These are phyloP conservation scores for Fusarium phyllophilum DNA, from an alignment of 2,329 filamentous ascomycete genomes.

Conservation along the genomic window DNA sequence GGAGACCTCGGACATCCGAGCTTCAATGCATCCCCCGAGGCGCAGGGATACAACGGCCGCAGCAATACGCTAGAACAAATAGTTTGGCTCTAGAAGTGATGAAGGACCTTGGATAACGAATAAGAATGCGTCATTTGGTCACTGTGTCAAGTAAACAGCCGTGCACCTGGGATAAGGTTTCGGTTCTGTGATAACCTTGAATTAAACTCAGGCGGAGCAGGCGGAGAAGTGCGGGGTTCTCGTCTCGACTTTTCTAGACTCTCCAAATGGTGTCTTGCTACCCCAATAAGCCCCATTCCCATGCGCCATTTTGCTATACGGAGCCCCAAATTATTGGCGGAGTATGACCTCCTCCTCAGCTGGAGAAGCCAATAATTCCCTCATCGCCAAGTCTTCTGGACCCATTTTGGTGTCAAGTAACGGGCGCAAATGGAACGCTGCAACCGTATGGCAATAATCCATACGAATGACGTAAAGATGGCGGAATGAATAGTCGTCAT, in stretches of 20 bases:
- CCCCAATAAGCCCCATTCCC: not conserved
- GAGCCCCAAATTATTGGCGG: not conserved
- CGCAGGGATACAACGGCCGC: not conserved
- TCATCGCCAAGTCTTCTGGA: not conserved
- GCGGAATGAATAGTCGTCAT: not conserved
- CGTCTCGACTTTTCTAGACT: not conserved
- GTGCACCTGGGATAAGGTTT: not conserved
- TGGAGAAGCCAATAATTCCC: not conserved
- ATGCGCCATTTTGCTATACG: not conserved
- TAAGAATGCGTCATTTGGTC: not conserved
- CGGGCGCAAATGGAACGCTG: not conserved
- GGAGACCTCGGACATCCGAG: not conserved
- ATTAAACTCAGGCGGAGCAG: not conserved
- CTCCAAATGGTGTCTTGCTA: not conserved
- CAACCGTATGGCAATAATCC: fast-evolving
- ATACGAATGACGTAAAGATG: not conserved
- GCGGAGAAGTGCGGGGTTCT: not conserved
- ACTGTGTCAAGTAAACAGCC: not conserved
- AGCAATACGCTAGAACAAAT: not conserved
- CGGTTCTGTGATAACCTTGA: not conserved
- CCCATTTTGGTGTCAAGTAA: not conserved
- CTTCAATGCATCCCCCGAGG: not conserved
- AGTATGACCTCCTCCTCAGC: not conserved
- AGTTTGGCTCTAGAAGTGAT: not conserved
- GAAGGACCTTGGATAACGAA: not conserved